Conservation (phyloP, 2,329 filamentous ascomycete species). For the Rutstroemia sydowiana region DNA sequence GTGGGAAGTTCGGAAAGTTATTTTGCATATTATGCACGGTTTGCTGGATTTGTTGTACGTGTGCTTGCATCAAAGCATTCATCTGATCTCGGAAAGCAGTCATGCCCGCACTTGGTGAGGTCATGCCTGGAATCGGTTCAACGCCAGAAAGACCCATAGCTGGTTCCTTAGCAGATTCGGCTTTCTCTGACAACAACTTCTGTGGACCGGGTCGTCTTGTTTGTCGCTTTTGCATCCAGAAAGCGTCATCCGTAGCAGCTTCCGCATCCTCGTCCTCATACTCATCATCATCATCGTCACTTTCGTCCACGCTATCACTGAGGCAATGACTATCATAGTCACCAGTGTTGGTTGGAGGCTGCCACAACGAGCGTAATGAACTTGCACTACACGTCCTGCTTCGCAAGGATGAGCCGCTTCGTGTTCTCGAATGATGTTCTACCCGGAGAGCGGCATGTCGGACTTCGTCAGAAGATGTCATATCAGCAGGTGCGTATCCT, state of each 20-base stretch:
- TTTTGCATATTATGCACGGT: constrained; percentile 47
- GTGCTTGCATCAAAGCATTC: constrained; percentile 29
- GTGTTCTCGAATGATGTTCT: constrained; percentile 56
- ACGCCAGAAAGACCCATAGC: constrained; percentile 22
- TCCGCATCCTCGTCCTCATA: constrained; percentile 30
- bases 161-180: constrained; percentile 18
- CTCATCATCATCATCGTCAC: constrained; percentile 36
- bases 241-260: constrained; percentile 25
- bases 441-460: constrained; percentile 55
- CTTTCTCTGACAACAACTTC: constrained; percentile 12
- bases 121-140: constrained; percentile 22
- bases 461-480: constrained; percentile 59
- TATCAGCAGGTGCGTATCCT: constrained; percentile 63
- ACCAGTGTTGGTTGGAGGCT: constrained; percentile 42
- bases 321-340: constrained; percentile 31
- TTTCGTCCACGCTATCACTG: constrained; percentile 36
- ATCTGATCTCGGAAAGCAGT: constrained; percentile 63
- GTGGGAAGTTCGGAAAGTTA: constrained; percentile 54
- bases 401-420: constrained; percentile 52
- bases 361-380: constrained; percentile 62
- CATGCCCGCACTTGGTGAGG: constrained; percentile 55
- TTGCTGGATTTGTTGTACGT: constrained; percentile 71
- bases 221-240: constrained; percentile 26
- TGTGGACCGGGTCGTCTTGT: constrained; percentile 28
- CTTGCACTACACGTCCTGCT: constrained; percentile 60